Conservation (phyloP, 768 basidiomycete genomes). For the Termitomyces bulborhizus region DNA sequence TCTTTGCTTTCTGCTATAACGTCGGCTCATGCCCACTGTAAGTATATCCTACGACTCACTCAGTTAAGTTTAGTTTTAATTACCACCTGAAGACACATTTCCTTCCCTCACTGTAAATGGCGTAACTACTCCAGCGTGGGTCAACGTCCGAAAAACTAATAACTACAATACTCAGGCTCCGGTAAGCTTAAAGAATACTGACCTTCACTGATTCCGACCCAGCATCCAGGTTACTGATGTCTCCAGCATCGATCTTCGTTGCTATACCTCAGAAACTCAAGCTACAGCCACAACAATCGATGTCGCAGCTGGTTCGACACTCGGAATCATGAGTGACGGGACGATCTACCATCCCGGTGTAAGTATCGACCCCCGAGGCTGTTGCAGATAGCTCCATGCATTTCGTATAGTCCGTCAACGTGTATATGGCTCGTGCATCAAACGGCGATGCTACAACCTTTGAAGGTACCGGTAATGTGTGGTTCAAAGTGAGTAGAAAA, state of each 20-base stretch:
- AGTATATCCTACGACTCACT: neutral
- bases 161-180: constrained; percentile 37
- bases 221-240: constrained; percentile 33
- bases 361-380: constrained; percentile 4
- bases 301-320: constrained; percentile 36
- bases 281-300: constrained; percentile 36
- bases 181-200: constrained; percentile 13
- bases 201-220: neutral
- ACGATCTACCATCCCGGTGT: constrained; percentile 47
- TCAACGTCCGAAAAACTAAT: constrained; percentile 38
- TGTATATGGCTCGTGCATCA: constrained; percentile 39
- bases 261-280: constrained; percentile 35
- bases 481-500: constrained; percentile 31
- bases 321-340: constrained; percentile 35
- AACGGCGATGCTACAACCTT: constrained; percentile 28
- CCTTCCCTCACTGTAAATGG: constrained; percentile 36
- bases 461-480: constrained; percentile 38
- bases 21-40: constrained; percentile 10
- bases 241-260: constrained; percentile 39
- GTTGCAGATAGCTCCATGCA: neutral
- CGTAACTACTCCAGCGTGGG: constrained; percentile 30
- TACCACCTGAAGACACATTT: constrained; percentile 32
- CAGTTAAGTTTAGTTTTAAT: neutral
- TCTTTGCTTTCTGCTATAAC: constrained; percentile 3
- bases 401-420: constrained; percentile 17